phyloP scores from a whole-genome alignment of 106 monocot genomes.

The Allium cepa region DNA sequence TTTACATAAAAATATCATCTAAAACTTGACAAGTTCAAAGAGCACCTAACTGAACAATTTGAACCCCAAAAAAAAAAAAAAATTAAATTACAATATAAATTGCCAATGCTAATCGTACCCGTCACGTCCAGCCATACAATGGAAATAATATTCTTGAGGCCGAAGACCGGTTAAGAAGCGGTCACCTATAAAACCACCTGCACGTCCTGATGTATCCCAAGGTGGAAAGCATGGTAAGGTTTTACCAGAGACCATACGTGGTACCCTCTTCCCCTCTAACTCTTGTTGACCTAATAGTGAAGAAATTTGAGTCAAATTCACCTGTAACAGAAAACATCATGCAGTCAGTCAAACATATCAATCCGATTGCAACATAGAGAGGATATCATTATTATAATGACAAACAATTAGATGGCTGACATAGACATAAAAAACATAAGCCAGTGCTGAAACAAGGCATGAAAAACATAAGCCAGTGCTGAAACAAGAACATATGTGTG shows the following conservation, averaged over 20 bases:
- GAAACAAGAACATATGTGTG: too few relatives aligned
- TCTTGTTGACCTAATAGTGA: conserved; percentile 96
- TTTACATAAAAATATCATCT: too few relatives aligned
- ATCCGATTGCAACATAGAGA: too few relatives aligned
- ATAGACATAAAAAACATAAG: too few relatives aligned
- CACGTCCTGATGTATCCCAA: conserved; percentile 77
- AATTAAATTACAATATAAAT: not conserved
- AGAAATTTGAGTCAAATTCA: conserved; percentile 94
- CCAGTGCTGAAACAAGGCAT: too few relatives aligned
- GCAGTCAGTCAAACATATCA: not conserved
- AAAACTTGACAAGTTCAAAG: too few relatives aligned
- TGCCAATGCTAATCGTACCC: conserved; percentile 43
- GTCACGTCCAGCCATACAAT: conserved; percentile 99
- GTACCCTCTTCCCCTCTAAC: conserved; percentile 92
- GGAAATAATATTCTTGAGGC: conserved; percentile 97
- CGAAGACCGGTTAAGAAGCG: conserved; percentile 93
- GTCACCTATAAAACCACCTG: conserved; percentile 91
- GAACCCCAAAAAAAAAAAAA: too few relatives aligned
- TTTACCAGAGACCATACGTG: conserved; percentile 93
- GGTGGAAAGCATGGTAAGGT: conserved; percentile 94
- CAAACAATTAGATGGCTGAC: too few relatives aligned
- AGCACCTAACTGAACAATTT: too few relatives aligned
- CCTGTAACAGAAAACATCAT: conserved; percentile 32
- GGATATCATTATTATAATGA: too few relatives aligned
- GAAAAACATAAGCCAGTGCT: too few relatives aligned